These are phyloP conservation scores for Trypanosoma avium DNA, from an alignment of 208 protist genomes.

Conservation along the genomic window DNA sequence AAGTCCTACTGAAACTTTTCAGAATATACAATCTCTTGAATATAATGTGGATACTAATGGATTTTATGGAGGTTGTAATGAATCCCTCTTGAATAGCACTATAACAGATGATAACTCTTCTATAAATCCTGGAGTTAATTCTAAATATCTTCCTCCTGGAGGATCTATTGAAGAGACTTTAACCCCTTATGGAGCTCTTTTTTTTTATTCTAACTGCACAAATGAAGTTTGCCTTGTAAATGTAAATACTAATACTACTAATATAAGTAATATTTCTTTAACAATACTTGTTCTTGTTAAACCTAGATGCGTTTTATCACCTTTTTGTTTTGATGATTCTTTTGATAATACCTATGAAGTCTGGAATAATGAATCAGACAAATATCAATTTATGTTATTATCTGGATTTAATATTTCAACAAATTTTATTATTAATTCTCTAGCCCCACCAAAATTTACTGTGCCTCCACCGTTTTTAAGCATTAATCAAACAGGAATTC, in stretches of 20 bases:
- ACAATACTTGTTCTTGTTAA: constrained; percentile 5
- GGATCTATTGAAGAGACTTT: constrained; percentile 1
- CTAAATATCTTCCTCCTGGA: background rate
- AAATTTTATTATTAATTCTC: constrained; percentile 3
- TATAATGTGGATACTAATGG: constrained; percentile 10
- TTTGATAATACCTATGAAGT: constrained; percentile 8
- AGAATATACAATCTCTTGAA: background rate
- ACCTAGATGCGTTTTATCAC: constrained; percentile 3
- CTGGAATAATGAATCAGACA: background rate
- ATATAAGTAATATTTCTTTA: background rate
- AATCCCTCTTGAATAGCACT: background rate
- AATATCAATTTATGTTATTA: constrained; percentile 14
- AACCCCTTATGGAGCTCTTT: constrained; percentile 1
- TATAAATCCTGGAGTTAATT: background rate
- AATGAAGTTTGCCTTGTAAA: constrained; percentile 6
- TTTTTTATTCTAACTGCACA: constrained; percentile 10
- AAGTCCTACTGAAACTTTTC: background rate
- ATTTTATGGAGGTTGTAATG: constrained; percentile 16
- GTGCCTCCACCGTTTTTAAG: constrained; percentile 10
- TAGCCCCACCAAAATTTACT: background rate
- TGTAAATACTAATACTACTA: background rate
- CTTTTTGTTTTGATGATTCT: constrained; percentile 12
- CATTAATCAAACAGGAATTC: constrained; percentile 2
- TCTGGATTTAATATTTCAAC: background rate
- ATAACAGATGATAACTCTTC: background rate